Percentiles rank a stretch among this genome's conserved stretches.
These are phyloP conservation scores for Magnusiomyces sp. DNA, from an alignment of 1,139 yeast species.

Conservation along the genomic window DNA sequence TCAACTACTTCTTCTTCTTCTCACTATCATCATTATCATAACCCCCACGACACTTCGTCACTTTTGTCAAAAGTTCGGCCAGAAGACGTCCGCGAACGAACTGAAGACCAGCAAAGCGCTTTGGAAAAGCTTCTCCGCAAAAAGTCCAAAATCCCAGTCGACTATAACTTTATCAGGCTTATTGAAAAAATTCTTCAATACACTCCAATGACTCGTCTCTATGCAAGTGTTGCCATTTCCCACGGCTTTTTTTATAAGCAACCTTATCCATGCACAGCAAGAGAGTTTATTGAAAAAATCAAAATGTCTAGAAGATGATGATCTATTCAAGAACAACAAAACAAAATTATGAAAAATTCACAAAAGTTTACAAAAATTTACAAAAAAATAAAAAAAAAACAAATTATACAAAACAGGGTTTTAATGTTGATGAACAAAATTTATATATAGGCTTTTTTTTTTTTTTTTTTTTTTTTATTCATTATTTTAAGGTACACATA, in stretches of 20 bases:
- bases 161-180: slow-evolving; percentile 3
- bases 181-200: neutral
- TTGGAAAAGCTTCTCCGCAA: neutral
- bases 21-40: neutral
- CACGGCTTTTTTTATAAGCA: slow-evolving; percentile 4
- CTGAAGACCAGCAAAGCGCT: neutral
- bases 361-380: no score
- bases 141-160: neutral
- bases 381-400: no score
- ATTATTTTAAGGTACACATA: no score
- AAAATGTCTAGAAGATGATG: no score
- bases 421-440: no score
- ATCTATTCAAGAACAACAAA: no score
- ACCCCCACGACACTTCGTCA: neutral
- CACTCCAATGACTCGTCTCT: neutral
- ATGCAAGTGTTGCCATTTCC: slow-evolving; percentile 1
- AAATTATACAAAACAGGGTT: no score
- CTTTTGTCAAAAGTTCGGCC: neutral
- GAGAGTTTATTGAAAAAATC: neutral
- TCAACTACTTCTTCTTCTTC: neutral
- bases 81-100: neutral
- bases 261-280: slow-evolving; percentile 2
- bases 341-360: no score
- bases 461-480: no score
- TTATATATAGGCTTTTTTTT: no score